Percentiles rank a stretch among this genome's conserved stretches.
phyloP scores from a whole-genome alignment of 2,329 filamentous ascomycete species.

The Dactylellina parvicollis region DNA sequence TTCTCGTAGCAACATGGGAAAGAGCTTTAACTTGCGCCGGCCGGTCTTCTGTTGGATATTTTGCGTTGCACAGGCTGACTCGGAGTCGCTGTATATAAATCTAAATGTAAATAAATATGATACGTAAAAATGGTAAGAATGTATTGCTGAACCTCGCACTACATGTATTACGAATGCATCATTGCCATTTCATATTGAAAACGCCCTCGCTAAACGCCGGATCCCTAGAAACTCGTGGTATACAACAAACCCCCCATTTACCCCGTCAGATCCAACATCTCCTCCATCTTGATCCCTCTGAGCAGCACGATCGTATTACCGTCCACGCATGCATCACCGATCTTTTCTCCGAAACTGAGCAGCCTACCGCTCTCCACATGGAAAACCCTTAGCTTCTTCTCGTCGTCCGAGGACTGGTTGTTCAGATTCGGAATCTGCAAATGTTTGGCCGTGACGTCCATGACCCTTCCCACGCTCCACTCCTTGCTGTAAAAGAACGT shows the following conservation, averaged over 20 bases:
- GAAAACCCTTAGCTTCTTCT: conserved; percentile 84
- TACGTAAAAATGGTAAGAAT: too few relatives aligned
- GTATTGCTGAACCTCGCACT: background rate
- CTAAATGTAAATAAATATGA: too few relatives aligned
- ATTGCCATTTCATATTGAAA: background rate
- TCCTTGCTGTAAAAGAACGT: conserved; percentile 83
- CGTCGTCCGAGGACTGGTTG: conserved; percentile 78
- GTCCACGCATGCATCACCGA: conserved; percentile 76
- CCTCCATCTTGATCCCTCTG: conserved; percentile 79
- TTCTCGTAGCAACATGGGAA: background rate
- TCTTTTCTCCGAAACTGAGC: conserved; percentile 86
- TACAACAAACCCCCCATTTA: background rate
- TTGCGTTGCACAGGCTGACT: conserved; percentile 20
- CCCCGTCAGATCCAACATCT: conserved; percentile 69
- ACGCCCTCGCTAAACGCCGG: conserved; percentile 32
- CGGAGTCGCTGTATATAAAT: too few relatives aligned
- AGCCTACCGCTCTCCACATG: conserved; percentile 90
- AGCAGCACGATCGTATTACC: conserved; percentile 92
- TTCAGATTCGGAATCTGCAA: conserved; percentile 86
- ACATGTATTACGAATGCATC: too few relatives aligned
- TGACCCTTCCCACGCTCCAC: conserved; percentile 86
- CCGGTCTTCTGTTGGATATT: conserved; percentile 20
- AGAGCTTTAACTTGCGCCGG: background rate
- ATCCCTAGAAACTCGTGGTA: background rate
- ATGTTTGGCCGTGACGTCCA: conserved; percentile 80